A percentile compares a stretch with the other conserved stretches of the same genome.
Evolutionary conservation across 345 rosid species (phyloP).

Genomic region (Populus deltoides): DNA sequence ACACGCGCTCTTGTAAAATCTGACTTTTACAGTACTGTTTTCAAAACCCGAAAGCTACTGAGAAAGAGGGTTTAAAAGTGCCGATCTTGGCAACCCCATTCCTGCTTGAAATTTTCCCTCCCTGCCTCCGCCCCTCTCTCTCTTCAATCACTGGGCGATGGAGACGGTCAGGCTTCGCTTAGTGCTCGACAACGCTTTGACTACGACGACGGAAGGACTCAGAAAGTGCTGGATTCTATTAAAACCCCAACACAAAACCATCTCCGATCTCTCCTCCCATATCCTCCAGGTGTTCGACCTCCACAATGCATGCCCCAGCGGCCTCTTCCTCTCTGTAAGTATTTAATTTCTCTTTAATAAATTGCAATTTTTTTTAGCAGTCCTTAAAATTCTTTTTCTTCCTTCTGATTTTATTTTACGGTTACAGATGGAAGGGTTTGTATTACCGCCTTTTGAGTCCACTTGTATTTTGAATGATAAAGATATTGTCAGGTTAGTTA

Average conservation of each 20-base stretch:
- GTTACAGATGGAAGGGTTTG: constrained; percentile 90
- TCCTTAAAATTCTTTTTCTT: background rate
- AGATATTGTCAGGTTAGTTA: constrained; percentile 66
- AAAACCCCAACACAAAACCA: constrained; percentile 60
- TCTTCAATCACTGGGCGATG: constrained; percentile 25
- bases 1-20: too few relatives aligned
- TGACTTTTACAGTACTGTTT: background rate
- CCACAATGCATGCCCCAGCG: constrained; percentile 57
- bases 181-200: constrained; percentile 48
- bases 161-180: constrained; percentile 65
- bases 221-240: constrained; percentile 76
- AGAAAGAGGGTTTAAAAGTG: constrained; percentile 8
- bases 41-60: background rate
- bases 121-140: background rate
- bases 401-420: background rate
- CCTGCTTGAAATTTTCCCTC: background rate
- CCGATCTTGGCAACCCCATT: background rate
- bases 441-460: constrained; percentile 79
- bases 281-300: constrained; percentile 56
- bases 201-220: constrained; percentile 57
- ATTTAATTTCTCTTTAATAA: background rate
- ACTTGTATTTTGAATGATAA: constrained; percentile 69
- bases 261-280: constrained; percentile 64
- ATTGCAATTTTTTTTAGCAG: background rate
- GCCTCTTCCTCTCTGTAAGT: constrained; percentile 68